Conservation (phyloP, 352 stramenopile genomes). For the Peronospora belbahrii region DNA sequence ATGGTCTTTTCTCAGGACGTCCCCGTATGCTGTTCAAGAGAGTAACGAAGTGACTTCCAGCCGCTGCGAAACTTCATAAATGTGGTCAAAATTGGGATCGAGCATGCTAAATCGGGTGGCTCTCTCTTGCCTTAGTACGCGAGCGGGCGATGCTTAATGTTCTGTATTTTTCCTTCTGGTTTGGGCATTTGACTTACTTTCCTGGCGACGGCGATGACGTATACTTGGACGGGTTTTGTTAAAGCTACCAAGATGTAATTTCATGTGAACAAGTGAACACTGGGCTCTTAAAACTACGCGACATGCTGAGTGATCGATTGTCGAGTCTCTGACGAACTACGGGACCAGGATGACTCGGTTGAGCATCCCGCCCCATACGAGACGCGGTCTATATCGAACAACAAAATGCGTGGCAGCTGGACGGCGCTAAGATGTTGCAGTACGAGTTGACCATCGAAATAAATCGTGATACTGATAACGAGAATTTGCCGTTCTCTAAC, state of each 20-base stretch:
- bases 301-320: not conserved
- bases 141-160: conserved; percentile 21
- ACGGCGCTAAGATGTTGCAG: conserved; percentile 15
- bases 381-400: conserved; percentile 12
- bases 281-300: conserved; percentile 8
- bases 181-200: conserved; percentile 17
- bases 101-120: conserved; percentile 13
- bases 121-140: conserved; percentile 12
- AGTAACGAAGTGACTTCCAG: conserved; percentile 19
- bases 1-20: conserved; percentile 4
- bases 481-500: conserved; percentile 6
- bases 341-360: not conserved
- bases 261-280: conserved; percentile 6
- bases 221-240: conserved; percentile 9
- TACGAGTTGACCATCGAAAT: not conserved
- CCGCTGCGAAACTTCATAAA: conserved; percentile 31
- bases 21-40: conserved; percentile 1
- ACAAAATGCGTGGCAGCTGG: conserved; percentile 11
- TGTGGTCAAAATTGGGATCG: conserved; percentile 19
- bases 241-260: conserved; percentile 4
- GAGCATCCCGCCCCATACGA: conserved; percentile 7
- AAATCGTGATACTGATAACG: conserved; percentile 15
- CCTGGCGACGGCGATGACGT: conserved; percentile 4
- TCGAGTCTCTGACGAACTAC: conserved; percentile 2
- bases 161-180: conserved; percentile 23